phyloP scores from a whole-genome alignment of 805 yeast species.

The Saturnispora bothae region DNA sequence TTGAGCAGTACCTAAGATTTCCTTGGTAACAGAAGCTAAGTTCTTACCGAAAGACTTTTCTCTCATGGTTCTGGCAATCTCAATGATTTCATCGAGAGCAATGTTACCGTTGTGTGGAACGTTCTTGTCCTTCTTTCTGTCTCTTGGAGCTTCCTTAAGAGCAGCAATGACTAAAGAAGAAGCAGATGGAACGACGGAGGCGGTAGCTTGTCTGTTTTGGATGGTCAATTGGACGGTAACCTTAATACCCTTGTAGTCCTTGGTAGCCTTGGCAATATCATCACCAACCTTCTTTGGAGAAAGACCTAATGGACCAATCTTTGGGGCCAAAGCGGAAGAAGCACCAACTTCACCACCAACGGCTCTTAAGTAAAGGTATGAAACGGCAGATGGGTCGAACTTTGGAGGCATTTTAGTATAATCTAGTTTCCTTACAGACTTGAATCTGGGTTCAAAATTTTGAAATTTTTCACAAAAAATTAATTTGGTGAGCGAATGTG shows the following conservation, averaged over 20 bases:
- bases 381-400: constrained; percentile 98
- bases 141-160: constrained; percentile 99
- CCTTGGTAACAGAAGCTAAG: constrained; percentile 95
- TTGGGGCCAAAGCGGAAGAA: constrained; percentile 98
- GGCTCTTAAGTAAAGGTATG: constrained; percentile 98
- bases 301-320: constrained; percentile 99
- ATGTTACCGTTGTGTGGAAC: constrained; percentile 99
- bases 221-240: constrained; percentile 97
- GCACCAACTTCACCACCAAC: constrained; percentile 99
- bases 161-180: constrained; percentile 98
- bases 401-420: constrained; percentile 78
- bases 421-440: background rate
- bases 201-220: constrained; percentile 99
- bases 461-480: background rate
- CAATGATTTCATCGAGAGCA: constrained; percentile 91
- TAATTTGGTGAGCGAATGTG: no score
- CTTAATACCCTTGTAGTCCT: constrained; percentile 97
- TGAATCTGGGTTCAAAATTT: no score
- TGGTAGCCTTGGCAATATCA: constrained; percentile 99
- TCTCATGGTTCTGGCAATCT: constrained; percentile 95
- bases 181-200: constrained; percentile 98
- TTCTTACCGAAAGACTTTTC: constrained; percentile 97
- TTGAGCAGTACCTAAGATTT: constrained; percentile 99
- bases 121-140: constrained; percentile 99
- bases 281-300: constrained; percentile 99